Base-by-base conservation (phyloP, 805 yeast genomes). In the Barnettozyma salicaria region DNA sequence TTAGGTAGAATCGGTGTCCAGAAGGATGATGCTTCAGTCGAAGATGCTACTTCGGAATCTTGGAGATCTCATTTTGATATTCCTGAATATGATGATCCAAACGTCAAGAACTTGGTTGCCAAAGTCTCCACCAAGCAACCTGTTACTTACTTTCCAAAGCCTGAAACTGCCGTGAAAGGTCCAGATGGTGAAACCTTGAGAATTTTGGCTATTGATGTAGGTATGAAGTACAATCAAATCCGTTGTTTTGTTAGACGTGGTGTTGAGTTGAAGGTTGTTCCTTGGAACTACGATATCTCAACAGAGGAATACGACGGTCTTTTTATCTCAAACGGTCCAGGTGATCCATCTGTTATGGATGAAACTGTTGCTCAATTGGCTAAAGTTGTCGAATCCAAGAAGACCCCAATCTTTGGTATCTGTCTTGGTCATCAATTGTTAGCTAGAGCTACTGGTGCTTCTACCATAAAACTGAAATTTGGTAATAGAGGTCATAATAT, bases 401-500 rank as follows among this genome's bases (percentile, higher is more conserved):
- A 76, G 61, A 80, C 92, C 30, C 98, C 98, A 37, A 73, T 92
- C 39, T 92, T 92, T 55, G 98, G 98, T 76, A 92, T 92, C 60
- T 92, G 98, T 76, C 71, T 92, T 49, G 98, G 98, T 63, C 98
- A 92, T 67, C 98, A 92, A 72, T 75, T 92, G 57, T 65, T 92
- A 59, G 96, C 97, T 21, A 74, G 94, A 65, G 96, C 98, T 33
- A 68, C 92, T 36, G 98, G 98, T 57, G 97, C 97, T 42, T 72
- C 85, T 22, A 92, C 98, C 32, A 50, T 78, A 53, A 92, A 92
- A 67, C 68, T 92, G 68, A 89, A 89, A 67, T 92, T 87, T 55
- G 98, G 98, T 78, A 92, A 92, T 74, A 88, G 98, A 74, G 98
- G 97, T 56, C 98, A 92, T 67, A 92, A 92, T 65, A 92, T 92